Evolutionary conservation across 2,329 filamentous ascomycete species (phyloP).

Genomic region (Hypoxylon sp.): DNA sequence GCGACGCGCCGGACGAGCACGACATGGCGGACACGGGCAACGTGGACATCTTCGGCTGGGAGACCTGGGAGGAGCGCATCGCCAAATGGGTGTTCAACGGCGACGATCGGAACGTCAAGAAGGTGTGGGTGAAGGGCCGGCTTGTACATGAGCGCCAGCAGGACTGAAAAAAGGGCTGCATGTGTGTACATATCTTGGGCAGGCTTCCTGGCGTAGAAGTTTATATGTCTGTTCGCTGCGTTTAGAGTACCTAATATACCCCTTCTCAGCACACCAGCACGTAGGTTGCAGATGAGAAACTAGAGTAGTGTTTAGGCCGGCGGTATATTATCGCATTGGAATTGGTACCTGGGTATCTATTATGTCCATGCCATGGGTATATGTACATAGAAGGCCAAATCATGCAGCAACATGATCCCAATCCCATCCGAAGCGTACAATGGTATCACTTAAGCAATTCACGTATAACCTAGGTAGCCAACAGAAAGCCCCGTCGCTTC

Average conservation of each 20-base stretch:
- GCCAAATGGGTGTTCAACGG: conserved; percentile 97
- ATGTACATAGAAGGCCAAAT: background rate
- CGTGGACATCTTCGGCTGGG: conserved; percentile 92
- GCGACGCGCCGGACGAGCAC: conserved; percentile 55
- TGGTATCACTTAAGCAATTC: conserved; percentile 8
- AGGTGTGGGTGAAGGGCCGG: conserved; percentile 89
- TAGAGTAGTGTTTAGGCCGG: too few species aligned
- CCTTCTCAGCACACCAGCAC: background rate
- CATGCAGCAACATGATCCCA: background rate
- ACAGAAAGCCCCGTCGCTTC: background rate
- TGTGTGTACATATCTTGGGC: conserved; percentile 9
- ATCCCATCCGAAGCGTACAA: background rate
- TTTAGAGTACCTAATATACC: background rate
- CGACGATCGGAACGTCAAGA: conserved; percentile 89
- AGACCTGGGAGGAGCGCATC: conserved; percentile 86
- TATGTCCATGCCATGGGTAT: background rate
- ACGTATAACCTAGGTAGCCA: background rate
- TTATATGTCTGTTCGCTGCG: background rate
- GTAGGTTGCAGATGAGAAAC: background rate
- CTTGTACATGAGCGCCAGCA: conserved; percentile 74
- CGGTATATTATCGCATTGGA: background rate
- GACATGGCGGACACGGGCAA: conserved; percentile 63
- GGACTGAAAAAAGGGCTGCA: too few species aligned
- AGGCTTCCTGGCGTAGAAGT: background rate
- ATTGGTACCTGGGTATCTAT: background rate